Conservation (phyloP, 1,139 yeast genomes). For the Debaryomyces sp. region DNA sequence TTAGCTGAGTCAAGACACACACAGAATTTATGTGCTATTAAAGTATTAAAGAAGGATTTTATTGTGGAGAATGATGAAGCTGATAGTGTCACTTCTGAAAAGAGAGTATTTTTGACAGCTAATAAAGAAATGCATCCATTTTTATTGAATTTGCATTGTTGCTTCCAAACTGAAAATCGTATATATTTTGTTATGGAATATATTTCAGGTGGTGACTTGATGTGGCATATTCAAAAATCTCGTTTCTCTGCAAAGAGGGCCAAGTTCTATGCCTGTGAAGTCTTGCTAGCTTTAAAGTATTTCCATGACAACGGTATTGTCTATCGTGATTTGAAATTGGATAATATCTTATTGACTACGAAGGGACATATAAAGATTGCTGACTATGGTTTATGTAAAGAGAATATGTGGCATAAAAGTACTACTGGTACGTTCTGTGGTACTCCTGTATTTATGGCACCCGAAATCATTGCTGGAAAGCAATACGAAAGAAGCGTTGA, state of each 20-base stretch:
- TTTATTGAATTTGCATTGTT: conserved; percentile 85
- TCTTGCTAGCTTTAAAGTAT: conserved; percentile 83
- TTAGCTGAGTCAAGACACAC: conserved; percentile 89
- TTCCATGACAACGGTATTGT: conserved; percentile 96
- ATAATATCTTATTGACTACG: conserved; percentile 83
- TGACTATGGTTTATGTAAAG: conserved; percentile 96
- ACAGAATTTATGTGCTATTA: conserved; percentile 83
- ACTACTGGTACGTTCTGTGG: conserved; percentile 98
- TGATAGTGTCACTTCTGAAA: conserved; percentile 91
- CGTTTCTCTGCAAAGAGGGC: conserved; percentile 90
- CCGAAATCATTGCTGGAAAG: conserved; percentile 92
- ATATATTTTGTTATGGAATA: conserved; percentile 98
- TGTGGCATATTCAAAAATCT: conserved; percentile 98
- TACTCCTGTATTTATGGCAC: conserved; percentile 99
- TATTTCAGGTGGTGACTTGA: conserved; percentile 95
- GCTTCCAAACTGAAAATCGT: conserved; percentile 97
- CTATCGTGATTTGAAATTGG: conserved; percentile 90
- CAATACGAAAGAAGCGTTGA: conserved; percentile 93
- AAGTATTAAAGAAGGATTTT: conserved; percentile 92
- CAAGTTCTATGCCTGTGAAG: conserved; percentile 96
- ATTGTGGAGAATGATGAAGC: conserved; percentile 95
- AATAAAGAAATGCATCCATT: conserved; percentile 92
- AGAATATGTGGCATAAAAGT: conserved; percentile 88
- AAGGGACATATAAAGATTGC: conserved; percentile 97
- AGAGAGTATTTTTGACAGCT: conserved; percentile 88